Evolutionary conservation across 352 stramenopile genomes (phyloP), one percentile per base, ranked within the genome.

Genomic region (Pythium graminicola): DNA sequence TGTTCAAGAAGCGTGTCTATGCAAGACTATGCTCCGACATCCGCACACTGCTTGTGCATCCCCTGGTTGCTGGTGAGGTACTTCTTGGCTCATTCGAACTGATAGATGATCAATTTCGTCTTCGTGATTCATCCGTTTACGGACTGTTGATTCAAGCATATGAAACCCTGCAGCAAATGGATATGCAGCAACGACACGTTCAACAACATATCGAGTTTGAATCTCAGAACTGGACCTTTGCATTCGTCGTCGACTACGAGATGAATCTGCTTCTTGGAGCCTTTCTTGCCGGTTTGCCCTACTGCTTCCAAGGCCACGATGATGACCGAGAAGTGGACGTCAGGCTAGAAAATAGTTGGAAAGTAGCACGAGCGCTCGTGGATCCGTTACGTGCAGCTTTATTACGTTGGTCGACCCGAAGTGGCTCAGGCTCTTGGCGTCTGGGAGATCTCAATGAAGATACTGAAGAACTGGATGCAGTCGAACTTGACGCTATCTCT

Each of bases 221-320:
- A 55, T 89, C 77, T 11, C 70, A 88, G 53, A 86, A 85, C 54
- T 93, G 82, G 82, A 87, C 78, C 10, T 84, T 80, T 54, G 79
- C 82, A 20, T 90, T 93, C 36, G 78, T 93, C 6, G 73, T 85
- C 32, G 79, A 89, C 51, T 90, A 93, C 35, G 82, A 93, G 44
- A 62, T 90, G 28, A 89, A 88, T 47, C 49, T 90, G n/a, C 55
- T 93, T 16, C 63, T 89, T 8, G 72, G 68, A 29, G 73, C 79
- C 17, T 87, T 89, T 50, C 55, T 87, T 11, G 70, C 69, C 11
- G 73, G 76, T 0, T 65, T 89, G 7, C 72, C 74, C 28, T 65
- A 69, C 16, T 86, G 73, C 36, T 84, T 89, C 41, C 64, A 51
- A 20, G 19, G 22, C 14, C 3, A 42, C 24, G 17, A 35, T n/a